phyloP scores from a whole-genome alignment of 768 basidiomycete genomes.

The Mycena indigotica region DNA sequence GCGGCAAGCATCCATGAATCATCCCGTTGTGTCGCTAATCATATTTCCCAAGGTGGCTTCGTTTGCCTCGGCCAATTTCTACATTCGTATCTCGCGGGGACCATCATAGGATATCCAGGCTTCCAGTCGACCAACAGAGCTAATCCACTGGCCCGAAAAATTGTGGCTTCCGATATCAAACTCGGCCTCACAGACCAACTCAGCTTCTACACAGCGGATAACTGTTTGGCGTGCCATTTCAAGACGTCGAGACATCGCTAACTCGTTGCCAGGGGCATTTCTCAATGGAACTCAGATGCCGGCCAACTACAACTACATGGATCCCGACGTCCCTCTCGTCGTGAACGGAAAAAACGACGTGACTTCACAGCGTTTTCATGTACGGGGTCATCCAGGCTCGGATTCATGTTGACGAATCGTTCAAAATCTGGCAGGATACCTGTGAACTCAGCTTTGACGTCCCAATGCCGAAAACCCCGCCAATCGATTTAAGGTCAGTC shows the following conservation, averaged over 20 bases:
- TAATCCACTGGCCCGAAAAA: constrained; percentile 60
- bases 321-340: constrained; percentile 40
- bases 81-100: constrained; percentile 57
- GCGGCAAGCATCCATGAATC: constrained; percentile 39
- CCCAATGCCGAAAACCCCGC: constrained; percentile 46
- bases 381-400: constrained; percentile 25
- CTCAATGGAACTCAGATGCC: constrained; percentile 47
- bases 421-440: constrained; percentile 38
- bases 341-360: constrained; percentile 48
- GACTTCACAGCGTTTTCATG: constrained; percentile 50
- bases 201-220: constrained; percentile 52
- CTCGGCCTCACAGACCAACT: constrained; percentile 38
- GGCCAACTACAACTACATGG: constrained; percentile 45
- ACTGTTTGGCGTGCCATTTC: too few species aligned
- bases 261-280: constrained; percentile 41
- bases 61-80: constrained; percentile 65
- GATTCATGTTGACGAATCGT: background rate
- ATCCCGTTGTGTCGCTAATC: background rate
- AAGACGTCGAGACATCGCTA: too few species aligned
- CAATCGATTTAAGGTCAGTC: constrained; percentile 42
- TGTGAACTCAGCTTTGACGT: constrained; percentile 42
- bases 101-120: constrained; percentile 51
- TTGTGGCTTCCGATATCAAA: constrained; percentile 53
- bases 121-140: constrained; percentile 58
- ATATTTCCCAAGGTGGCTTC: constrained; percentile 50